Evolutionary conservation across 2,329 filamentous ascomycete species (phyloP), one percentile per base, ranked within the genome.

Genomic region (Alternaria longipes): DNA sequence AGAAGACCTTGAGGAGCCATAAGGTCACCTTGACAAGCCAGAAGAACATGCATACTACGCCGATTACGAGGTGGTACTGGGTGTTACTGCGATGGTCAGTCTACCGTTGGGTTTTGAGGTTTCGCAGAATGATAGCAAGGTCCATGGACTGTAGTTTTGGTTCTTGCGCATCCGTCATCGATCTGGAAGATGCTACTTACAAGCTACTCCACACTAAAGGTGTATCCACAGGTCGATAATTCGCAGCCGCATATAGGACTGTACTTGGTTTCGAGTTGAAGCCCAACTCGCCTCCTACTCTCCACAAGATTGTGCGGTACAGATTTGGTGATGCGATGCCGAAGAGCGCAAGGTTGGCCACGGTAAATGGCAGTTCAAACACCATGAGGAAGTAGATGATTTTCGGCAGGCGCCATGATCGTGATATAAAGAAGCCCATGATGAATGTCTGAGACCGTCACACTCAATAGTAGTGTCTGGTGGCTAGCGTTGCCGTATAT

Each of bases 231-330:
- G 88, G 84, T 55, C 83, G 79, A 74, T 92, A 86, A 74, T 94
- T 94, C 53, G 90, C 90, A 72, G 90, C 89, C 34, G 89, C 89
- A 77, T 91, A 93, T 34, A 93, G 78, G 18, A 92, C 82, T 71
- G 89, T 86, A 62, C 81, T 84, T 14, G 91, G 91, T 68, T 88
- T 88, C 63, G 90, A 93, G 79, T 94, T 94, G 83, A 91, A 91
- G 62, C 87, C 86, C 74, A 91, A 83, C 55, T 89, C 84, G 61
- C 83, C 87, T 64, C 91, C 91, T 70, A 93, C 87, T 73, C 85
- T 82, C 91, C 91, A 94, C 70, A 94, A 81, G 66, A 85, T 86
- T 8, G 88, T 89, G 47, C 91, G 87, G 78, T 90, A 94, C 55
- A 89, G 83, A 75, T 93, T 86, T 16, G 91, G 91, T 68, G 91